Evolutionary conservation across 441 rosid genomes (phyloP), one percentile per base, ranked within the genome.

Genomic region (Francoa sonchifolia): DNA sequence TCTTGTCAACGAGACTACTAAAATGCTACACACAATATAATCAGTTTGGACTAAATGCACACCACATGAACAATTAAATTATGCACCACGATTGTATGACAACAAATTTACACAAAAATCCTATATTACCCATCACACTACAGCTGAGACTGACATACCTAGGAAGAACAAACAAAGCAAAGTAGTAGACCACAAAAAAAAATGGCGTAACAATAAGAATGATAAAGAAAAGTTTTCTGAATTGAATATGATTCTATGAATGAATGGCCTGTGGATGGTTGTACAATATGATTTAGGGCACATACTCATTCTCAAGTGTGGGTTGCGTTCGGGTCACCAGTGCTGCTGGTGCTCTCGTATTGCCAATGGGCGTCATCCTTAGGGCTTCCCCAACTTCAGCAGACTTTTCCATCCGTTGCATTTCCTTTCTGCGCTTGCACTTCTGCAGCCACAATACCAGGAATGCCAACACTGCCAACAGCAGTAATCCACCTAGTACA

Each of bases 321-420:
- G 99, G 99, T 46, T 75, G 97, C 21, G 99, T 92, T 40, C 99
- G 69, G 19, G 96, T 92, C 2, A 68, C 81, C 16, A 50, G 65
- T 39, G 96, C 96, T 0, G 76, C 60, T 1, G 99, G 96, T 22
- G 88, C 93, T 66, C 54, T 76, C 1, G 79, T 66, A 44, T 73
- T 74, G 16, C 99, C 94, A 0, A 87, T 71, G 0, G 64, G 36
- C 31, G 89, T 67, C 82, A 79, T 79, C 13, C 58, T 63, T 9
- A 92, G 63, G 37, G 83, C 68, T 74, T 92, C 99, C 39, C 97
- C 95, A 32, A 67, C 62, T 39, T 87, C 99, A 33, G 96, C 80
- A 41, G 90, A 95, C 65, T 56, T 83, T 66, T 92, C 86, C 99
- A 90, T 82, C 39, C 73, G 73, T 31, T 68, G 72, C 61, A 90